phyloP scores from a whole-genome alignment of 139 green algal species.

The Chlorella sp. region DNA sequence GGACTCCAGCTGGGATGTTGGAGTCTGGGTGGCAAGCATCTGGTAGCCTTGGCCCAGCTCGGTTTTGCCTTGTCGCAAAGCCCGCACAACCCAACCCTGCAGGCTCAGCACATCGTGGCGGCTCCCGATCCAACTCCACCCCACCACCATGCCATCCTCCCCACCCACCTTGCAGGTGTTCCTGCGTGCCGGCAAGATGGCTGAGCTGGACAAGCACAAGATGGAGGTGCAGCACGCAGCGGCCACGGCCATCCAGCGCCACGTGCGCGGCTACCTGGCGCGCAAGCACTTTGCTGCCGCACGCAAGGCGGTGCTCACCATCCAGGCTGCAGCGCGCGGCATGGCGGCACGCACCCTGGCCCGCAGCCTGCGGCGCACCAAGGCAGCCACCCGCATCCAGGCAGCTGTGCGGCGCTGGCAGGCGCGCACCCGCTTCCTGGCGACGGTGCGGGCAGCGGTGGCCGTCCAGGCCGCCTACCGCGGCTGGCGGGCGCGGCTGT shows the following conservation, averaged over 20 bases:
- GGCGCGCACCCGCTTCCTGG: conserved; percentile 14
- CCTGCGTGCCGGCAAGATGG: conserved; percentile 91
- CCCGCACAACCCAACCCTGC: no score
- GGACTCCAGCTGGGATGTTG: background rate
- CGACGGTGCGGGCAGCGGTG: conserved; percentile 34
- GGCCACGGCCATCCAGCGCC: conserved; percentile 80
- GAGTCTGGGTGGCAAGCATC: no score
- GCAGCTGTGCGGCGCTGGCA: conserved; percentile 25
- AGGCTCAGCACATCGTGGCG: background rate
- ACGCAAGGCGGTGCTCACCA: conserved; percentile 33
- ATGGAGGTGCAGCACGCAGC: conserved; percentile 84
- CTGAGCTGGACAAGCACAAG: conserved; percentile 89
- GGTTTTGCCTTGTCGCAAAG: no score
- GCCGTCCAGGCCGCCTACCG: conserved; percentile 49
- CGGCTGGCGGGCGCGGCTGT: conserved; percentile 4
- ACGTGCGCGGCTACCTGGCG: conserved; percentile 67
- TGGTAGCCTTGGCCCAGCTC: no score
- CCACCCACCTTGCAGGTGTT: conserved; percentile 62
- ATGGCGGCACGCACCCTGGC: conserved; percentile 57
- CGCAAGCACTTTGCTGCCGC: conserved; percentile 45
- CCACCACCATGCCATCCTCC: background rate
- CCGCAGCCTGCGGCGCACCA: conserved; percentile 41
- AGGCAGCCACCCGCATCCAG: conserved; percentile 69
- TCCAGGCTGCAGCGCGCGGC: conserved; percentile 66
- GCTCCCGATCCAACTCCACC: background rate